Percentiles rank a stretch among this genome's conserved stretches.
These are phyloP conservation scores for Serendipita sp. DNA, from an alignment of 768 basidiomycete species.

Conservation along the genomic window DNA sequence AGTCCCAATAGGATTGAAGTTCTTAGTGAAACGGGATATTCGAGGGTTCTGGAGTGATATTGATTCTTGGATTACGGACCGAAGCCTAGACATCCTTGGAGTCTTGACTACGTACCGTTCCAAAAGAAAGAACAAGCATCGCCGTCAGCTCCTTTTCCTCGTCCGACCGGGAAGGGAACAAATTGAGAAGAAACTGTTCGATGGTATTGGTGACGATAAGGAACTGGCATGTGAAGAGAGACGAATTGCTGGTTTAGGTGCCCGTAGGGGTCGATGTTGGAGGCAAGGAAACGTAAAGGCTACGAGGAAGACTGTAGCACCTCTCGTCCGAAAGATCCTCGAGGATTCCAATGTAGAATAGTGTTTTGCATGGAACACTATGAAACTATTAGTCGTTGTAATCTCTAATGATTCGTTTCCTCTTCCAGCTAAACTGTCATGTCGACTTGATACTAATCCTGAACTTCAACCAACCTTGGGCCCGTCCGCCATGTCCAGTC, in stretches of 20 bases:
- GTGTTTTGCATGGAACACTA: neutral
- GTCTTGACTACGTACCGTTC: conserved; percentile 60
- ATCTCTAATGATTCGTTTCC: neutral
- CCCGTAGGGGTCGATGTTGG: conserved; percentile 33
- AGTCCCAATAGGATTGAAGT: conserved; percentile 53
- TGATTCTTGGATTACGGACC: conserved; percentile 48
- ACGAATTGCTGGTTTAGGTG: conserved; percentile 18
- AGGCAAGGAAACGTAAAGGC: conserved; percentile 47
- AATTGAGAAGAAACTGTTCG: conserved; percentile 10
- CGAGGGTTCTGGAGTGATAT: conserved; percentile 24
- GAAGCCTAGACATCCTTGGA: conserved; percentile 51
- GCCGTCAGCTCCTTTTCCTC: conserved; percentile 12
- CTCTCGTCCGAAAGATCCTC: conserved; percentile 44
- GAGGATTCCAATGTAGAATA: conserved; percentile 19
- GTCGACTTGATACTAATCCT: neutral
- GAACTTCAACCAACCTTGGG: neutral
- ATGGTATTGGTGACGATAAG: conserved; percentile 12
- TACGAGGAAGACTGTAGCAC: conserved; percentile 52
- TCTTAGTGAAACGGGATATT: conserved; percentile 16
- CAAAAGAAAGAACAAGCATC: conserved; percentile 24
- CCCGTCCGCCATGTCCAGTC: conserved; percentile 14
- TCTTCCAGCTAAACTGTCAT: too few relatives aligned
- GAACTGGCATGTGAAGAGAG: conserved; percentile 11
- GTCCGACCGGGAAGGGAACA: conserved; percentile 9
- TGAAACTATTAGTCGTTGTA: neutral